Evolutionary conservation across 768 basidiomycete species (phyloP).

Genomic region (Rhizopogon vulgaris): DNA sequence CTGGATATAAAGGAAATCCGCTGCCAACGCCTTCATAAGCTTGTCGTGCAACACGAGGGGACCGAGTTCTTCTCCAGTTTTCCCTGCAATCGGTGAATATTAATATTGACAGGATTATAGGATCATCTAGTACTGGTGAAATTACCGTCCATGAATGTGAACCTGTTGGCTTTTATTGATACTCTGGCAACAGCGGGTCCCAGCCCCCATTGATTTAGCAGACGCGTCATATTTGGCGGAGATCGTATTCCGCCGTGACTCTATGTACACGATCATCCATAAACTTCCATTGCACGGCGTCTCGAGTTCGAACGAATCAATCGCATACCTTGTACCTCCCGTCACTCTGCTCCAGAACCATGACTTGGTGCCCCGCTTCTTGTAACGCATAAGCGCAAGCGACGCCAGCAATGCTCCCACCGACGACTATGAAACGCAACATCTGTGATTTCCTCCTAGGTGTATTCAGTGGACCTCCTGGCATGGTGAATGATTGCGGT

Average conservation of each 20-base stretch:
- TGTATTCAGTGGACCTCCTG: constrained; percentile 2
- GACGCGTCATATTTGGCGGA: constrained; percentile 53
- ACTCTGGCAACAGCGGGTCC: constrained; percentile 34
- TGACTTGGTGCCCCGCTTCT: constrained; percentile 49
- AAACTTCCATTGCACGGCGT: neutral
- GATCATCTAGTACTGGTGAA: neutral
- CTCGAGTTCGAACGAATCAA: too few relatives aligned
- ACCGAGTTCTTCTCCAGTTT: constrained; percentile 37
- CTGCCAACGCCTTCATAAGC: constrained; percentile 38
- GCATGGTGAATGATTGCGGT: constrained; percentile 3
- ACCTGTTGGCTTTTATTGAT: constrained; percentile 9
- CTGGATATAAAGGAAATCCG: constrained; percentile 40
- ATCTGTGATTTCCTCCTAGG: constrained; percentile 8
- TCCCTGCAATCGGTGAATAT: constrained; percentile 22
- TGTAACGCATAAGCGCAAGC: constrained; percentile 48
- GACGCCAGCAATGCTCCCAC: constrained; percentile 41
- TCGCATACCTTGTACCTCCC: constrained; percentile 29
- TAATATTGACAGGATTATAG: too few relatives aligned
- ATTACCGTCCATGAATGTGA: constrained; percentile 15
- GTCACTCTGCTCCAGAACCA: constrained; percentile 43
- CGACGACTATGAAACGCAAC: constrained; percentile 18
- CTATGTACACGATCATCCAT: constrained; percentile 8
- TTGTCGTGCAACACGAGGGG: constrained; percentile 37
- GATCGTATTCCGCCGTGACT: constrained; percentile 34
- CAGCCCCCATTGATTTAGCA: constrained; percentile 50